Base-by-base conservation (phyloP, 768 basidiomycete species). In the Tulasnella sp. region DNA sequence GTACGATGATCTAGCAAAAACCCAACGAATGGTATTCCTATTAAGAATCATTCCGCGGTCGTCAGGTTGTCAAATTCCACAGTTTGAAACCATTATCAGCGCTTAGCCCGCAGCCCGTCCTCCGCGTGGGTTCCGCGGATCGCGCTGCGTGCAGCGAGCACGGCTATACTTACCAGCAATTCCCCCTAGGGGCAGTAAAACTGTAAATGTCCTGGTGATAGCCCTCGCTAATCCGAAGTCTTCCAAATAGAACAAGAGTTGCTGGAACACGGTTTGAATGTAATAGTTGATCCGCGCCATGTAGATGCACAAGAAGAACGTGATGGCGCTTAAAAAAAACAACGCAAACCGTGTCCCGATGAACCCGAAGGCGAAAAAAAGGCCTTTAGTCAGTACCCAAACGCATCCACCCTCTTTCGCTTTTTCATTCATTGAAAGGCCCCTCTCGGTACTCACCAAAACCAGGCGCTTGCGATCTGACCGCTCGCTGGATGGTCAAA, bases 221-320 rank as follows among this genome's bases (percentile, higher is more conserved):
- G 71, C 78, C 42, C 84, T 82, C 7, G 85, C 85, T 56, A 84
- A 56, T 5, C 75, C 79, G 52, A 83, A 81, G 24, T 83, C 83
- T 40, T 52, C 36, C 6, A 85, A 83, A 79, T 84, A 86, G 77
- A 81, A 85, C 36, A 82, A 72, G 12, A 86, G 82, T 80, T 86
- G 85, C 19, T 82, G 80, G 44, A 81, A 81, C 31, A 84, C 84
- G 16, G 85, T 85, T 58, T 84, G 83, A 42, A 86, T 83, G 79
- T 84, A 85, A 82, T 83, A 86, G 81, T 86, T 86, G 82, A 85
- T 86, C 4, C 86, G 82, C 31, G 38, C 82, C 85, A 86, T 86
- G 74, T 85, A 83, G 18, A 85, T 83, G 72, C 84, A 81, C 19
- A 86, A 82, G 82, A 84, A 85, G 6, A 83, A 40, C 36, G 81